These are phyloP conservation scores for Malus asiatica DNA, from an alignment of 306 rosid species.

Conservation along the genomic window DNA sequence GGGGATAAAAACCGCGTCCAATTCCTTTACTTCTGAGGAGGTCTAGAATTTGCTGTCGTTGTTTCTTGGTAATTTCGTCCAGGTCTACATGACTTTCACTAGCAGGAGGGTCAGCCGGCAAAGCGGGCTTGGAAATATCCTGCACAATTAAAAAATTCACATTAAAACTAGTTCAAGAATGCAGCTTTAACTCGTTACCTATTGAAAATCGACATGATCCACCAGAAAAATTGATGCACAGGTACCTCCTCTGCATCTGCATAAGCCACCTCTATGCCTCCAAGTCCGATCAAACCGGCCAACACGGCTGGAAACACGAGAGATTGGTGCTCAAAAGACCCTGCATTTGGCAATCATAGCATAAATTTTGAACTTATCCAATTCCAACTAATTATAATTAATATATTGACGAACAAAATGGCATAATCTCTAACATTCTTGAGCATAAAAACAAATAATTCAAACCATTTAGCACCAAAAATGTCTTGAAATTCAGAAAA, in stretches of 20 bases:
- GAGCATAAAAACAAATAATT: not conserved
- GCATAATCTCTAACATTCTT: not conserved
- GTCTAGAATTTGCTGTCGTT: constrained; percentile 45
- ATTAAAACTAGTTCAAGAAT: constrained; percentile 4
- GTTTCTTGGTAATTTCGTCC: constrained; percentile 55
- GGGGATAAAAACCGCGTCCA: constrained; percentile 52
- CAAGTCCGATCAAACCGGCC: constrained; percentile 50
- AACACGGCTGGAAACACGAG: constrained; percentile 36
- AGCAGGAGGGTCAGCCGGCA: constrained; percentile 22
- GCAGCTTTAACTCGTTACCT: not conserved
- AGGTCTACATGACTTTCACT: constrained; percentile 13
- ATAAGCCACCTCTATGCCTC: constrained; percentile 32
- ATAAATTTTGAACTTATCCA: not conserved
- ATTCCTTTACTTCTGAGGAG: constrained; percentile 48
- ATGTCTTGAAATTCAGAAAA: not conserved
- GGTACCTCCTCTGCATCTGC: constrained; percentile 55
- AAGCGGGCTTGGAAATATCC: constrained; percentile 20
- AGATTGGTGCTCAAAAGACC: constrained; percentile 4
- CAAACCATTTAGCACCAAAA: not conserved
- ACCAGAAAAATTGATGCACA: not conserved
- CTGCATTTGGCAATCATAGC: constrained; percentile 22
- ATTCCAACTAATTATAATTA: not conserved
- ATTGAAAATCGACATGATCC: not conserved
- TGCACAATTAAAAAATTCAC: constrained; percentile 1
- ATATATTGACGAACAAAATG: not conserved